Conservation (phyloP, 331 rosid genomes). For the Saraca asoca region DNA sequence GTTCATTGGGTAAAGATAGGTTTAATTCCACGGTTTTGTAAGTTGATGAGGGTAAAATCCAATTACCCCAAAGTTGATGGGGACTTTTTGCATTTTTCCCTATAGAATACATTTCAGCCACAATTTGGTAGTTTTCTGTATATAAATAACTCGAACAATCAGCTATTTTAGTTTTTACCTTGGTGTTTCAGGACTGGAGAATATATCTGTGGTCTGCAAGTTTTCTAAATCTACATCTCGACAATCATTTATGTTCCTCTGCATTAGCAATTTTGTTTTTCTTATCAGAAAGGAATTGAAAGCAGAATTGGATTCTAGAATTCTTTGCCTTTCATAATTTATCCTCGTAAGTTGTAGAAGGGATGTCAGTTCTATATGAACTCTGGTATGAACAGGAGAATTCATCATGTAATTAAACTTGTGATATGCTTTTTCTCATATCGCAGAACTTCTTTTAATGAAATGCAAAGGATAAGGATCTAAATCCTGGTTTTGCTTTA, state of each 20-base stretch:
- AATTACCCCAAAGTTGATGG: too few species aligned
- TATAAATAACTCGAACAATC: neutral
- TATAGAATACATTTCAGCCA: too few species aligned
- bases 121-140: neutral
- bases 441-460: neutral
- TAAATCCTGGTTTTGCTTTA: slow-evolving; percentile 37
- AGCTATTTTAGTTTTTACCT: slow-evolving; percentile 3
- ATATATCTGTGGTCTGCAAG: neutral
- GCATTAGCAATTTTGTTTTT: neutral
- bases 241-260: neutral
- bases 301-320: neutral
- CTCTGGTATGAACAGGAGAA: too few species aligned
- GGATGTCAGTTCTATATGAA: neutral
- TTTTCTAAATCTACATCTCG: neutral
- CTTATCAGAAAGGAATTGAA: neutral
- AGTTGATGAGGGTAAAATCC: too few species aligned
- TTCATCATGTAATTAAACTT: neutral
- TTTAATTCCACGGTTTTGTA: too few species aligned
- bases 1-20: too few species aligned
- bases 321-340: slow-evolving; percentile 4
- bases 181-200: neutral
- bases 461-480: neutral
- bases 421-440: neutral
- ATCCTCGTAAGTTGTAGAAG: slow-evolving; percentile 14
- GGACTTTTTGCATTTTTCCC: too few species aligned